Base-by-base conservation (phyloP, 345 rosid genomes). In the Dipteronia sinensis region DNA sequence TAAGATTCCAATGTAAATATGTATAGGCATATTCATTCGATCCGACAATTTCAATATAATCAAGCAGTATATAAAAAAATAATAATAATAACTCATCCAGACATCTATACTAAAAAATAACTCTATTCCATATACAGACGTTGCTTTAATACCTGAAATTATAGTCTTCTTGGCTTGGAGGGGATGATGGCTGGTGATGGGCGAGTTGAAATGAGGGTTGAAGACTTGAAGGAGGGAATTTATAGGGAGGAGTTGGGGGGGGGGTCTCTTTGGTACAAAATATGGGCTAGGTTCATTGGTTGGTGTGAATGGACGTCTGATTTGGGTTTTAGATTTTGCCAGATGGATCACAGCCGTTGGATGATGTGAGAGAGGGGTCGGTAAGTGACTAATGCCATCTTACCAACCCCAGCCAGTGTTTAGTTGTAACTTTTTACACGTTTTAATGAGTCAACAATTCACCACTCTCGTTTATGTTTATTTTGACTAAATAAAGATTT, bases 281-380 rank as follows among this genome's bases (percentile, higher is more conserved):
- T 23, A 6, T 8, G 17, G 74, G 49, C 70, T 61, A 61, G 68
- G 71, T 81, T 76, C 80, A 76, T 73, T 80, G 74, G 72, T 15
- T 42, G 22, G 42, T 31, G 34, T 31, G 34, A 31, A 31, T 31
- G 0, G 34, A 31, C 5, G 34, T 3, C 34, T 31, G 34, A 31
- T 31, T 31, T 31, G 38, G 38, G 49, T 0, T 63, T 25, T 29
- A 31, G 20, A 29, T 10, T 10, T 42, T 46, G 49, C 2, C 38
- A 46, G 49, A 46, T 42, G 17, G 27, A 47, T 47, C 70, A 16
- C 46, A 74, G 77, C 47, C 70, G 70, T n/a, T 31, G n/a, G 49
- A 46, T 46, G 49, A 62, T 63, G 8, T 1, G 31, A 8, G 29
- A 6, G 3, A 3, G 63, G 29, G 0, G 49, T 76, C 15, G 69